Evolutionary conservation across 2,329 filamentous ascomycete genomes (phyloP).

Genomic region (Fusarium nisikadoi): DNA sequence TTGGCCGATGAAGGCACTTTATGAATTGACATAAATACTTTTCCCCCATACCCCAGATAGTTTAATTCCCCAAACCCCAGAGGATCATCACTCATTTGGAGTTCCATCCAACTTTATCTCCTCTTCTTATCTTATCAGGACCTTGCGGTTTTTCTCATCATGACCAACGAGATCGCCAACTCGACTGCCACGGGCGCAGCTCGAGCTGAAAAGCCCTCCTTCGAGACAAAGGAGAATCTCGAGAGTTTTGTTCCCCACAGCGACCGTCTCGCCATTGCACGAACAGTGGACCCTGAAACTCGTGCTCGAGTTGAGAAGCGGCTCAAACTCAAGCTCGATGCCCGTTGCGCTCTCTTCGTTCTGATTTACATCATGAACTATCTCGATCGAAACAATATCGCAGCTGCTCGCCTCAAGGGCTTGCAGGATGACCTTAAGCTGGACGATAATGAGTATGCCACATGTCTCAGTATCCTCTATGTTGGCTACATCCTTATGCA

Average conservation of each 20-base stretch:
- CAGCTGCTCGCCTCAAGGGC: slow-evolving; percentile 72
- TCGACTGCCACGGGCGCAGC: background rate
- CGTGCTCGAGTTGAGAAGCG: slow-evolving; percentile 65
- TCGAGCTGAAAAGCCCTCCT: background rate
- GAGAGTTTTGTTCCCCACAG: background rate
- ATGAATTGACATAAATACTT: slow-evolving; percentile 8
- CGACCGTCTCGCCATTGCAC: background rate
- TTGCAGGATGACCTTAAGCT: slow-evolving; percentile 70
- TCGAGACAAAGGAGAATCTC: slow-evolving; percentile 3
- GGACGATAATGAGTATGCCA: slow-evolving; percentile 68
- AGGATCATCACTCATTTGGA: background rate
- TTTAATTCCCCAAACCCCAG: background rate
- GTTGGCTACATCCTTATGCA: slow-evolving; percentile 74
- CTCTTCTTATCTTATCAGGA: background rate
- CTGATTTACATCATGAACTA: slow-evolving; percentile 82
- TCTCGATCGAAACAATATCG: slow-evolving; percentile 75
- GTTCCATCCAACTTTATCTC: background rate
- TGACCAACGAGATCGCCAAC: slow-evolving; percentile 13
- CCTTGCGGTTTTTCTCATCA: background rate
- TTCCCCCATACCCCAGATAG: slow-evolving; percentile 21
- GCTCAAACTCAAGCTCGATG: slow-evolving; percentile 76
- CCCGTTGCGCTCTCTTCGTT: slow-evolving; percentile 75
- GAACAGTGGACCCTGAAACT: slow-evolving; percentile 3
- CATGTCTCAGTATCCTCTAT: slow-evolving; percentile 72
- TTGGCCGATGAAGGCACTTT: background rate